A percentile compares a stretch with the other conserved stretches of the same genome.
phyloP scores from a whole-genome alignment of 2,329 filamentous ascomycete genomes.

The Graphium sp. region DNA sequence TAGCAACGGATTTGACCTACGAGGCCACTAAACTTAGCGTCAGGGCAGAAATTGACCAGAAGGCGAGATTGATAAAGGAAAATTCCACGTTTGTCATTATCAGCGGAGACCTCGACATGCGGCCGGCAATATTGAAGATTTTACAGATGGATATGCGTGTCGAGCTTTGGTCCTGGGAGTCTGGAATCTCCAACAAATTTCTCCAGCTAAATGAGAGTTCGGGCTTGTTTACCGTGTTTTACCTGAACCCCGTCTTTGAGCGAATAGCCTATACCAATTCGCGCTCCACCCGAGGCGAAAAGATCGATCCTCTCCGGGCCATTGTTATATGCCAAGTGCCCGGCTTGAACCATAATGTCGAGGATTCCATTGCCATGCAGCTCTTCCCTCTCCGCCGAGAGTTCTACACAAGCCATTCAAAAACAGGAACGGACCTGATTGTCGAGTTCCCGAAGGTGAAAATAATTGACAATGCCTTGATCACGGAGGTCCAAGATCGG shows the following conservation, averaged over 20 bases:
- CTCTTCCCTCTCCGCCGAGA: slow-evolving; percentile 2
- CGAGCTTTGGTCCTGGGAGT: slow-evolving; percentile 12
- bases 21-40: slow-evolving; percentile 6
- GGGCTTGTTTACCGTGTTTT: slow-evolving; percentile 2
- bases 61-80: slow-evolving; percentile 2
- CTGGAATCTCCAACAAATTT: slow-evolving; percentile 8
- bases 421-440: slow-evolving; percentile 3
- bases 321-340: slow-evolving; percentile 3
- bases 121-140: slow-evolving; percentile 7
- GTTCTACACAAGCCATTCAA: slow-evolving; percentile 5
- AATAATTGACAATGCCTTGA: slow-evolving; percentile 3
- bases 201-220: background rate
- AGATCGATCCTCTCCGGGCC: slow-evolving; percentile 3
- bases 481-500: background rate
- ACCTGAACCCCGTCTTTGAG: slow-evolving; percentile 2
- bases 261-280: slow-evolving; percentile 6
- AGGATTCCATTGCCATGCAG: background rate
- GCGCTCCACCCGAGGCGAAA: slow-evolving; percentile 3
- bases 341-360: background rate
- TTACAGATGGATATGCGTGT: slow-evolving; percentile 9
- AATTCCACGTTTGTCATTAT: slow-evolving; percentile 9
- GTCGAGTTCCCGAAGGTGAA: slow-evolving; percentile 6
- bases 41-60: slow-evolving; percentile 1
- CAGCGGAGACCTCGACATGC: slow-evolving; percentile 11
- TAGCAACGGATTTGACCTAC: slow-evolving; percentile 8